These are phyloP conservation scores for Pyrenophora graminea DNA, from an alignment of 2,329 filamentous ascomycete species.

Conservation along the genomic window DNA sequence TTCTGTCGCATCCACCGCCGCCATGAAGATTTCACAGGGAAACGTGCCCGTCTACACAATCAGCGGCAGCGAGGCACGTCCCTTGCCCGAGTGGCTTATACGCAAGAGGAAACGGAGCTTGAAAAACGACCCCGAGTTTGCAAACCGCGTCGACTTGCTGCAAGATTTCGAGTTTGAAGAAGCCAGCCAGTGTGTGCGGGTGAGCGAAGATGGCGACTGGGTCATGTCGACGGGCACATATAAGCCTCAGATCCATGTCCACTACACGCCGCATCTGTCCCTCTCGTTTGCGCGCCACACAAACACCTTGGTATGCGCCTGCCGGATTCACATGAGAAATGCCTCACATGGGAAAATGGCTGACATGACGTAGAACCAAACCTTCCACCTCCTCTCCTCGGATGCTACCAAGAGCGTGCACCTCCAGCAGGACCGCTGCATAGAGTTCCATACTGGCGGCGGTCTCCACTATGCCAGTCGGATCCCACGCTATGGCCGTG, in stretches of 20 bases:
- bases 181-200: slow-evolving; percentile 84
- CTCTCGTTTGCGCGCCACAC: slow-evolving; percentile 95
- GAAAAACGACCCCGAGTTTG: slow-evolving; percentile 90
- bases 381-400: slow-evolving; percentile 82
- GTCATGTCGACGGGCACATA: slow-evolving; percentile 44
- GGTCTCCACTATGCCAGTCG: slow-evolving; percentile 89
- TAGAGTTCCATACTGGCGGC: slow-evolving; percentile 90
- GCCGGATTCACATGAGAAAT: neutral
- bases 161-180: slow-evolving; percentile 99
- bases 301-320: slow-evolving; percentile 63
- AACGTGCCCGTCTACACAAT: slow-evolving; percentile 92
- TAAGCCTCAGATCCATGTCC: slow-evolving; percentile 84
- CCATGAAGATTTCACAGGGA: slow-evolving; percentile 82
- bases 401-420: slow-evolving; percentile 96
- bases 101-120: slow-evolving; percentile 81
- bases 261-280: slow-evolving; percentile 89
- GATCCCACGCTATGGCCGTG: slow-evolving; percentile 88
- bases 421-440: slow-evolving; percentile 84
- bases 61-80: slow-evolving; percentile 83
- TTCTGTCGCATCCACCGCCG: slow-evolving; percentile 9
- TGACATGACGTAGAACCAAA: slow-evolving; percentile 65
- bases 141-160: slow-evolving; percentile 89
- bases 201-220: slow-evolving; percentile 96
- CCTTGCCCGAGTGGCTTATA: slow-evolving; percentile 93
- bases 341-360: neutral